Percentiles rank a stretch among this genome's conserved stretches.
These are phyloP conservation scores for Zea luxurians DNA, from an alignment of 176 grass and related monocot genomes.

Conservation along the genomic window DNA sequence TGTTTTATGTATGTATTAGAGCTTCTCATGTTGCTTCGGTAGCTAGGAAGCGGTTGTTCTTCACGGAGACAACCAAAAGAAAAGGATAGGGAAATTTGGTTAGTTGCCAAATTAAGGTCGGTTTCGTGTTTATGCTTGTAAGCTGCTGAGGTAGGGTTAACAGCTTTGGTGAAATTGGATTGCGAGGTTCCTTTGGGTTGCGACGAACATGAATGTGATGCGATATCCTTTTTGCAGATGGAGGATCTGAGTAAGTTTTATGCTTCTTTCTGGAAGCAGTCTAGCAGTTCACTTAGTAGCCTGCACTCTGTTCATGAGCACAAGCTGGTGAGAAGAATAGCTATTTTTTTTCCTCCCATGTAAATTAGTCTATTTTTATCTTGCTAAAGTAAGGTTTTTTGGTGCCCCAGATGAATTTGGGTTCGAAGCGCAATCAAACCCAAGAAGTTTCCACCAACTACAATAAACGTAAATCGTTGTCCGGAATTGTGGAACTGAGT, in stretches of 20 bases:
- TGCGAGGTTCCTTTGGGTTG: neutral
- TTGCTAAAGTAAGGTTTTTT: neutral
- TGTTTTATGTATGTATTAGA: neutral
- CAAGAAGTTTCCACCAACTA: neutral
- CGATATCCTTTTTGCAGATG: neutral
- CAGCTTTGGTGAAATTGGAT: neutral
- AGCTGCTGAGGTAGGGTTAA: neutral
- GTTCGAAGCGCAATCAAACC: neutral
- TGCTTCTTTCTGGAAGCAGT: conserved; percentile 29
- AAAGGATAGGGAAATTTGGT: neutral
- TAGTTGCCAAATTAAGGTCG: neutral
- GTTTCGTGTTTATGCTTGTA: neutral
- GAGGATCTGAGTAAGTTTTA: neutral
- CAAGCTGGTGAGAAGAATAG: conserved; percentile 15
- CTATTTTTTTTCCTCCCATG: neutral
- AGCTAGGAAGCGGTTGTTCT: neutral
- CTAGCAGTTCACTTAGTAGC: neutral
- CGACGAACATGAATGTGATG: conserved; percentile 6
- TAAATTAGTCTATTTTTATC: neutral
- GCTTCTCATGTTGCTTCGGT: neutral
- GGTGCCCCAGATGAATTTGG: conserved; percentile 21
- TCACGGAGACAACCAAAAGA: neutral
- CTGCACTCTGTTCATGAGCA: conserved; percentile 1
- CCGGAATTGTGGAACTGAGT: neutral
- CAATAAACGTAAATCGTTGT: neutral